Base-by-base conservation (phyloP, 331 rosid species). In the Erythrophleum ivorense region DNA sequence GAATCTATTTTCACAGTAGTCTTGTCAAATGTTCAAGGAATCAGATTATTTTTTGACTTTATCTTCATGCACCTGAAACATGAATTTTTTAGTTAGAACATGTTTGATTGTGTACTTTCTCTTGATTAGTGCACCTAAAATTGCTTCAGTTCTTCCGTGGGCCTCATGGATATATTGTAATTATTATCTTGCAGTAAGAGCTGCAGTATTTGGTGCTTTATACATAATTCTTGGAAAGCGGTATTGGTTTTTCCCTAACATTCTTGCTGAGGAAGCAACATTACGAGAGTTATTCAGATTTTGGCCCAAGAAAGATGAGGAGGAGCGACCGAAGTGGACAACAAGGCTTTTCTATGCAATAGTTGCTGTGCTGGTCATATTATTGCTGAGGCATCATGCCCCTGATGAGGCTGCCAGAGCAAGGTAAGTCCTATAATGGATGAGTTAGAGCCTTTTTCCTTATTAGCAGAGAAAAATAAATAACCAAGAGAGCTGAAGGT, bases 371-470 rank as follows among this genome's bases (percentile, higher is more conserved):
- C 86, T 96, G 82, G 85, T 92, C 87, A 96, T 96, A 78, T 81
- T 94, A 69, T 78, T 94, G 77, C 77, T 96, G 88, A 91, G 98
- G 97, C 98, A 96, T 85, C 99, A 96, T 85, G 98, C 99, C 43
- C 99, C 99, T 63, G 97, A 96, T 85, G 99, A 96, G 91, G 99
- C 98, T 81, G 99, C 99, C 18, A 90, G 98, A 89, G 99, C 97
- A 66, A 96, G 99, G 99, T 92, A 73, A 78, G 91, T 87, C 52
- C 60, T 74, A 76, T 64, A 38, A 75, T 71, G 50, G 70, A 64
- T 65, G 60, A 50, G 16, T 79, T 59, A 43, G 29, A 80, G 21
- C 46, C 46, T 68, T 75, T 21, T 66, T 57, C 57, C 9, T n/a
- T 75, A 58, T 72, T 31, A 41, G 21, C 36, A 72, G 74, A 65